Conservation (phyloP, 139 green algal genomes). For the Mychonastes homosphaera region DNA sequence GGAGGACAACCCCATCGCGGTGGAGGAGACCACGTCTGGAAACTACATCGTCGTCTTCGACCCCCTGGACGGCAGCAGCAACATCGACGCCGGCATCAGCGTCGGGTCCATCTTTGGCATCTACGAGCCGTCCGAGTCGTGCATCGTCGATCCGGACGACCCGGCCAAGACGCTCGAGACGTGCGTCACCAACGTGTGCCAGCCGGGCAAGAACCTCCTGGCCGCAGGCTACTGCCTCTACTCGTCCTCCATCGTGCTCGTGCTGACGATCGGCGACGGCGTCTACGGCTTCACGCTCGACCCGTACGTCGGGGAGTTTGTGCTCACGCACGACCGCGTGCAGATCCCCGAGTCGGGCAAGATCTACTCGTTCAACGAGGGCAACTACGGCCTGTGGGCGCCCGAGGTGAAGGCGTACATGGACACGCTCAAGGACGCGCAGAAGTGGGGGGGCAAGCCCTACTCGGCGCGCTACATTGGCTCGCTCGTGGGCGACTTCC, state of each 20-base stretch:
- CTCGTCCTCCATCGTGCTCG: conserved; percentile 75
- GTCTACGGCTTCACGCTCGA: conserved; percentile 95
- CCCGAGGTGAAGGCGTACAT: conserved; percentile 66
- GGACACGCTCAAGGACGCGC: conserved; percentile 64
- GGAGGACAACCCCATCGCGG: conserved; percentile 88
- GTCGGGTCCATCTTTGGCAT: conserved; percentile 96
- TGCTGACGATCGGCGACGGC: conserved; percentile 81
- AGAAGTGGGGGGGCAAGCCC: conserved; percentile 77
- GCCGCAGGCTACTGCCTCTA: conserved; percentile 93
- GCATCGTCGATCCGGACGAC: conserved; percentile 66
- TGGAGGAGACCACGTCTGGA: conserved; percentile 88
- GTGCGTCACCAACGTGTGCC: conserved; percentile 85
- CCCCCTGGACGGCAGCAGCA: conserved; percentile 93
- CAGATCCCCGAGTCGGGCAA: conserved; percentile 71
- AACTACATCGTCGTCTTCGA: conserved; percentile 99
- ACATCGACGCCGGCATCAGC: conserved; percentile 94
- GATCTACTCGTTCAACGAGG: conserved; percentile 99
- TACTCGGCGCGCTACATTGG: conserved; percentile 95
- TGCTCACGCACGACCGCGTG: conserved; percentile 77
- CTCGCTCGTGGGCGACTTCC: conserved; percentile 93
- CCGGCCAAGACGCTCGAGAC: conserved; percentile 30
- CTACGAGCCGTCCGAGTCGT: conserved; percentile 79
- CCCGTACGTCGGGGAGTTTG: conserved; percentile 76
- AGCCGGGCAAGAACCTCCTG: conserved; percentile 81
- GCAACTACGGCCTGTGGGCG: conserved; percentile 88